Base-by-base conservation (phyloP, 2,329 filamentous ascomycete genomes). In the Arthrobotrys iridis region DNA sequence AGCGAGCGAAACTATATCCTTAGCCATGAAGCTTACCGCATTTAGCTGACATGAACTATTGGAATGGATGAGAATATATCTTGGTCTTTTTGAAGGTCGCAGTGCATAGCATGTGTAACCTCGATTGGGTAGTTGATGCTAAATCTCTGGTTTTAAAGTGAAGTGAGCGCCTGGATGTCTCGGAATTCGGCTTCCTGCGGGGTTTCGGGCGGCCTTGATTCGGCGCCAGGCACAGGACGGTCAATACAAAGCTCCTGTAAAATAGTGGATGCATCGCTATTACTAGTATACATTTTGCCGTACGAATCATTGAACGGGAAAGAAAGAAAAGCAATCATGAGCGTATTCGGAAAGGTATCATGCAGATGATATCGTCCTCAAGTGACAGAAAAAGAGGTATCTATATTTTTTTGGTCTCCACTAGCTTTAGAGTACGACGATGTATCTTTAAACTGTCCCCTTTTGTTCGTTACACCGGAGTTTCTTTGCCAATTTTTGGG, bases 211-310 rank as follows among this genome's bases (percentile, higher is more conserved):
- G n/a, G n/a, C n/a, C n/a, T n/a, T n/a, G n/a, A n/a, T n/a, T n/a
- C n/a, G n/a, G n/a, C n/a, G n/a, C n/a, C n/a, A n/a, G n/a, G n/a
- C n/a, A n/a, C n/a, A 13, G 11, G 35, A 40, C 11, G 35, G 7
- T 40, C 15, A n/a, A 40, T 43, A 18, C 15, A 8, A 43, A 43
- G 6, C 15, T 18, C 10, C n/a, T n/a, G n/a, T n/a, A n/a, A n/a
- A n/a, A n/a, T n/a, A n/a, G n/a, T n/a, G n/a, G 6, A 30, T 52
- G 26, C 26, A 15, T 41, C 43, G 57, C 58, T 20, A 70, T 60
- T 64, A 55, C 28, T 74, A 67, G 70, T 74, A 63, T 67, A 74
- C 70, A 74, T 63, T 62, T 55, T 43, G n/a, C n/a, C n/a, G n/a
- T n/a, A n/a, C n/a, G n/a, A n/a, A n/a, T n/a, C n/a, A n/a, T n/a